Conservation (phyloP, 208 protist species). For the Angomonas ambiguus region DNA sequence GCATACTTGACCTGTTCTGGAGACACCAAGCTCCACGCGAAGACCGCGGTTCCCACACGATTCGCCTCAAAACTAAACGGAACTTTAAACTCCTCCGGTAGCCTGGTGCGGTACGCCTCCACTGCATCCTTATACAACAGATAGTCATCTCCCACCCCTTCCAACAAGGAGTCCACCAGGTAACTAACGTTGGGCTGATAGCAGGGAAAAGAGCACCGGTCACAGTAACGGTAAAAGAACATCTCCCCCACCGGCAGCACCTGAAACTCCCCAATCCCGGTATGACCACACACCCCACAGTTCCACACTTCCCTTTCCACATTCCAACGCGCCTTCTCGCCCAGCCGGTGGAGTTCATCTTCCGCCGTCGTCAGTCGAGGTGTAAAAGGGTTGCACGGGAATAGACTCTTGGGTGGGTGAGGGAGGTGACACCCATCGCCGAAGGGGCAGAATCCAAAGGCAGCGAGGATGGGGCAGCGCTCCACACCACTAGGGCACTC, state of each 20-base stretch:
- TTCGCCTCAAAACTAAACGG: conserved; percentile 83
- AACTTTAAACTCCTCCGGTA: conserved; percentile 80
- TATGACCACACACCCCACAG: conserved; percentile 75
- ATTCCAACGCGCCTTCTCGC: conserved; percentile 30
- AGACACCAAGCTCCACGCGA: conserved; percentile 82
- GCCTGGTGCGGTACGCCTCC: conserved; percentile 49
- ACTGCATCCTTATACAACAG: conserved; percentile 76
- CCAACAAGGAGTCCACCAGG: conserved; percentile 65
- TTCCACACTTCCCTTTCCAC: conserved; percentile 46
- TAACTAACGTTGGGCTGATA: conserved; percentile 82
- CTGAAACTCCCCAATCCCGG: conserved; percentile 48
- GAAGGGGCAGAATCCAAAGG: conserved; percentile 83
- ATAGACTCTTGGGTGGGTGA: conserved; percentile 22
- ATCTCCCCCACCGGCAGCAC: conserved; percentile 58
- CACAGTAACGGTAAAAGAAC: conserved; percentile 71
- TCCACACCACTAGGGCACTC: conserved; percentile 14
- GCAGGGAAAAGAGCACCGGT: conserved; percentile 67
- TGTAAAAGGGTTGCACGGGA: background rate
- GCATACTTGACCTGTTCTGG: conserved; percentile 63
- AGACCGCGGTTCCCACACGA: conserved; percentile 65
- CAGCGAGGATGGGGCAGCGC: conserved; percentile 56
- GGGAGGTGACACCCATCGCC: conserved; percentile 63
- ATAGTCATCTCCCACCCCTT: conserved; percentile 73
- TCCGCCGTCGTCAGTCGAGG: conserved; percentile 27
- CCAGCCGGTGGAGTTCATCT: conserved; percentile 54